phyloP scores from a whole-genome alignment of 2,329 filamentous ascomycete genomes.

The Ophiosphaerella herpotricha region DNA sequence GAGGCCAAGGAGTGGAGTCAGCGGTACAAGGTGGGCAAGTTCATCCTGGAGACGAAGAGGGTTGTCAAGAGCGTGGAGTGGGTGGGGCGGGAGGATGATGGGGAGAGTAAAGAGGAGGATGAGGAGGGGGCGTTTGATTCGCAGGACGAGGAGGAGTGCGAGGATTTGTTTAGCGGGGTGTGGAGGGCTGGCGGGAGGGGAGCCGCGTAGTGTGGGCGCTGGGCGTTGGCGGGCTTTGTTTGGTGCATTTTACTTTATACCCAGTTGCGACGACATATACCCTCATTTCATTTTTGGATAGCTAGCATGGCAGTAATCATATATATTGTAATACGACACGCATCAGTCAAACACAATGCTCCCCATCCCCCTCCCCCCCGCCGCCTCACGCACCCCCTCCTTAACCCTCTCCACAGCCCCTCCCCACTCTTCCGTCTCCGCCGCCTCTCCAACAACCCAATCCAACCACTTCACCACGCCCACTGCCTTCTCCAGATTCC shows the following conservation, averaged over 20 bases:
- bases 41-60: conserved; percentile 65
- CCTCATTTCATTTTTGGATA: not conserved
- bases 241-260: not conserved
- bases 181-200: conserved; percentile 60
- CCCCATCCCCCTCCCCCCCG: conserved; percentile 47
- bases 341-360: conserved; percentile 9
- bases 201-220: conserved; percentile 4
- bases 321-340: not conserved
- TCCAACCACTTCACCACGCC: conserved; percentile 69
- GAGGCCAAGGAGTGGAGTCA: conserved; percentile 65
- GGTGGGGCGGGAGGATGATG: conserved; percentile 49
- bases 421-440: conserved; percentile 36
- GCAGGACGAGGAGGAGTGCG: conserved; percentile 69
- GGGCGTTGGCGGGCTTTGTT: not conserved
- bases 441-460: conserved; percentile 43
- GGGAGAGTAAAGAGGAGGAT: not conserved
- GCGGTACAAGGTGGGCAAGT: conserved; percentile 69
- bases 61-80: conserved; percentile 57
- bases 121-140: conserved; percentile 63
- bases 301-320: not conserved
- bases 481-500: conserved; percentile 75
- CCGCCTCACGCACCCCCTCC: conserved; percentile 48
- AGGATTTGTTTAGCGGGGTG: conserved; percentile 66
- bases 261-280: too few relatives aligned
- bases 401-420: conserved; percentile 48